A percentile compares a stretch with the other conserved stretches of the same genome.
Evolutionary conservation across 2,329 filamentous ascomycete species (phyloP).

Genomic region (Tolypocladium capitatum): DNA sequence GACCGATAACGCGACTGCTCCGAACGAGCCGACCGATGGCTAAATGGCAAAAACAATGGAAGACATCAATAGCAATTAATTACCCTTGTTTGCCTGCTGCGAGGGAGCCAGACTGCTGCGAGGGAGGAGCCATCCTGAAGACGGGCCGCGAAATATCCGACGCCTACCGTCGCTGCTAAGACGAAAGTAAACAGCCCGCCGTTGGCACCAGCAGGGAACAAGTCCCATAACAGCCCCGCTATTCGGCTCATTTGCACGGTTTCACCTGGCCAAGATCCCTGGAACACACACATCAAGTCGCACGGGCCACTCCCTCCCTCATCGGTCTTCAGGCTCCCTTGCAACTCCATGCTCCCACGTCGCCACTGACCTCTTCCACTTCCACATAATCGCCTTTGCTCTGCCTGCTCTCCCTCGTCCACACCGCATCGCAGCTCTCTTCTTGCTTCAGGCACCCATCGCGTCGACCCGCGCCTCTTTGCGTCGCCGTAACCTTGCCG

Average conservation of each 20-base stretch:
- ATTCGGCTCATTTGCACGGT: neutral
- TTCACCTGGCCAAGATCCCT: neutral
- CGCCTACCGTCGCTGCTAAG: neutral
- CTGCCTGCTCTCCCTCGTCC: conserved; percentile 8
- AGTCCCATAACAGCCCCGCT: neutral
- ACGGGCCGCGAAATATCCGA: neutral
- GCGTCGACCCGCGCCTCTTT: neutral
- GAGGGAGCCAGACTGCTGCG: no score
- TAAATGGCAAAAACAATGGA: neutral
- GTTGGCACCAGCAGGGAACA: neutral
- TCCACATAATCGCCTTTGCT: conserved; percentile 5
- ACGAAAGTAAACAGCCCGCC: neutral
- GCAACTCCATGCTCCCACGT: conserved; percentile 15
- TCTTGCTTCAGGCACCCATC: neutral
- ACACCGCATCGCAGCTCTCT: conserved; percentile 3
- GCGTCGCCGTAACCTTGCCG: neutral
- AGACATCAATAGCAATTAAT: no score
- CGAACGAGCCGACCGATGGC: neutral
- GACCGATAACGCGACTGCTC: neutral
- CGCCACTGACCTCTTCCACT: conserved; percentile 16
- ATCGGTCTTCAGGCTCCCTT: neutral
- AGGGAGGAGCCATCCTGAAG: no score
- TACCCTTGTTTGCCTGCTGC: no score
- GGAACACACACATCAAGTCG: conserved; percentile 5
- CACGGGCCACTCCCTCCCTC: conserved; percentile 6